Evolutionary conservation across 495 filamentous ascomycete genomes (phyloP), one percentile per base, ranked within the genome.

Genomic region (Xylona heveae): DNA sequence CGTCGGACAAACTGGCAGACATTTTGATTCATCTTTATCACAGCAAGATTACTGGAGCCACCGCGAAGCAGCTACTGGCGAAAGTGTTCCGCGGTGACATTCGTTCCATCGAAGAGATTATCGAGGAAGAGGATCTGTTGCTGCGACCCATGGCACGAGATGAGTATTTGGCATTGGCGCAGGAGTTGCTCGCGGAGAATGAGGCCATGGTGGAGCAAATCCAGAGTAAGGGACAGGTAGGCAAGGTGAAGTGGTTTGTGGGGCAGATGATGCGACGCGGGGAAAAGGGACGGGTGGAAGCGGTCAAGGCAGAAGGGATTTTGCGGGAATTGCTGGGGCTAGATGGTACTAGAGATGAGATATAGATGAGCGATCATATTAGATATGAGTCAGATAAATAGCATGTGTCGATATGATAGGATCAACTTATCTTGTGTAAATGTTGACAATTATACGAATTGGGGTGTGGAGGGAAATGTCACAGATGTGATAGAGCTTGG

Each of bases 231-330:
- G 66, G 67, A 19, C 67, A 75, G 3, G 56, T 62, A 30, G 74
- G 76, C 2, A 91, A 93, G 52, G 50, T 90, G 19, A 75, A 73
- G 43, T 94, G 74, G 51, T 71, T 95, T 39, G 73, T 97, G 4
- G 88, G 88, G 12, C 74, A 77, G 52, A 88, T 94, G 78, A 81
- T 97, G 64, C 62, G 67, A 29, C 53, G 56, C 22, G 74, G 80
- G 5, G 66, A 68, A 19, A 71, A 80, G 41, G 77, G 82, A 21
- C 73, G 66, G 4, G 71, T 92, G 20, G 74, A 90, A 51, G 73
- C 85, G 4, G 59, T 53, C 30, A 66, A 61, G 38, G 90, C 81
- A 0, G 72, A 77, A 55, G 55, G 51, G 37, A 54, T 73, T 13
- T 51, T 93, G 44, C 61, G 59, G 42, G 52, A 54, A 35, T 43